phyloP scores from a whole-genome alignment of 225 moss, liverwort and hornwort genomes.

The Asterella californica region DNA sequence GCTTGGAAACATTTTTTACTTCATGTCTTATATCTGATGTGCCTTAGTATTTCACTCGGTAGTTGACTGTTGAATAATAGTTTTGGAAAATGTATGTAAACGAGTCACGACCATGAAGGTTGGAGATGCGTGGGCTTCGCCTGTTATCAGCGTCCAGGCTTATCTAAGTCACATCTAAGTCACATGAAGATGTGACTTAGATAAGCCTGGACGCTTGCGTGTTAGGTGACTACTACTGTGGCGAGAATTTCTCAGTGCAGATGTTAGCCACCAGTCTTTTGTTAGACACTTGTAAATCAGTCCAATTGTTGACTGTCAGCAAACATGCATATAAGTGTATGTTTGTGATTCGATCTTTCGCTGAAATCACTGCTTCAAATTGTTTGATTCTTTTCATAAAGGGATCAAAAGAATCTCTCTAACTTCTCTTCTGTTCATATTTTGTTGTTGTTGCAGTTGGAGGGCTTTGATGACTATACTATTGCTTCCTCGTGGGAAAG shows the following conservation, averaged over 20 bases:
- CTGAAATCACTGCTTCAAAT: neutral
- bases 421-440: neutral
- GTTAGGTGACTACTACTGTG: neutral
- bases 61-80: no score
- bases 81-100: no score
- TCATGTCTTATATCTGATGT: neutral
- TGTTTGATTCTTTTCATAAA: neutral
- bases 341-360: neutral
- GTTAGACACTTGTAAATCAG: neutral
- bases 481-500: slow-evolving; percentile 99
- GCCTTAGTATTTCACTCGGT: neutral
- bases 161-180: neutral
- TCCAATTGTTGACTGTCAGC: no score
- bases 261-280: neutral
- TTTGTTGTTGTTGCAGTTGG: slow-evolving; percentile 52
- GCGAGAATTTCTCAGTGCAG: neutral
- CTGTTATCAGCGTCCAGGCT: neutral
- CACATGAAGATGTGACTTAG: no score
- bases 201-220: no score
- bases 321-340: neutral
- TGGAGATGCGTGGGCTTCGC: neutral
- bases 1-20: no score
- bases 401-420: no score
- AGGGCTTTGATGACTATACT: slow-evolving; percentile 97
- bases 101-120: no score